A percentile compares a stretch with the other conserved stretches of the same genome.
Evolutionary conservation across 495 filamentous ascomycete genomes (phyloP).

Genomic region (Tuber aestivum): DNA sequence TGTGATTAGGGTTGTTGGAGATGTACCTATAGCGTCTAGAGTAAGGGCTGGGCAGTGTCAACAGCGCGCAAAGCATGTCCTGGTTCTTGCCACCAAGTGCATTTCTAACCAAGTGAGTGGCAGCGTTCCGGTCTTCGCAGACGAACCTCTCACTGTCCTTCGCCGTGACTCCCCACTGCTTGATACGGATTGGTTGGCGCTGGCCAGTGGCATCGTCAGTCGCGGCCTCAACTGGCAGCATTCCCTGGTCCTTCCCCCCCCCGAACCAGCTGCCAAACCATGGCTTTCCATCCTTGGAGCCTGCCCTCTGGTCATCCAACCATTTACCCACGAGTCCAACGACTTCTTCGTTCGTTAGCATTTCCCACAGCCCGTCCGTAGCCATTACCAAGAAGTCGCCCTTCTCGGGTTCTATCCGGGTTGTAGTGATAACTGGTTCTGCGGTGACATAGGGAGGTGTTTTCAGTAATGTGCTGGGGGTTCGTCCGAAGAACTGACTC

Average conservation of each 20-base stretch:
- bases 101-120: conserved; percentile 92
- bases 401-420: conserved; percentile 78
- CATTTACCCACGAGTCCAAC: conserved; percentile 94
- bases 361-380: conserved; percentile 97
- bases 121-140: conserved; percentile 91
- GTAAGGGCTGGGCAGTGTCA: conserved; percentile 86
- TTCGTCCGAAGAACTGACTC: conserved; percentile 75
- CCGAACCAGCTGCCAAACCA: conserved; percentile 47
- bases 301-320: conserved; percentile 68
- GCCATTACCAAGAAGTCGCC: conserved; percentile 97
- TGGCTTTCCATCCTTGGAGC: conserved; percentile 44
- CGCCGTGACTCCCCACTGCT: conserved; percentile 72
- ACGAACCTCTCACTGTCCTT: conserved; percentile 71
- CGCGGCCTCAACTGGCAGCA: conserved; percentile 52
- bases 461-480: conserved; percentile 62
- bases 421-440: conserved; percentile 92
- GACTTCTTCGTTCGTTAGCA: conserved; percentile 98
- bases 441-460: conserved; percentile 98
- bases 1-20: not conserved
- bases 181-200: conserved; percentile 65
- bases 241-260: conserved; percentile 41
- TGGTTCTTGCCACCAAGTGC: conserved; percentile 88
- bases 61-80: conserved; percentile 88
- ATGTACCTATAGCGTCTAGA: conserved; percentile 79
- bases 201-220: conserved; percentile 24